Base-by-base conservation (phyloP, 305 asterid species). In the Salvia sclarea region DNA sequence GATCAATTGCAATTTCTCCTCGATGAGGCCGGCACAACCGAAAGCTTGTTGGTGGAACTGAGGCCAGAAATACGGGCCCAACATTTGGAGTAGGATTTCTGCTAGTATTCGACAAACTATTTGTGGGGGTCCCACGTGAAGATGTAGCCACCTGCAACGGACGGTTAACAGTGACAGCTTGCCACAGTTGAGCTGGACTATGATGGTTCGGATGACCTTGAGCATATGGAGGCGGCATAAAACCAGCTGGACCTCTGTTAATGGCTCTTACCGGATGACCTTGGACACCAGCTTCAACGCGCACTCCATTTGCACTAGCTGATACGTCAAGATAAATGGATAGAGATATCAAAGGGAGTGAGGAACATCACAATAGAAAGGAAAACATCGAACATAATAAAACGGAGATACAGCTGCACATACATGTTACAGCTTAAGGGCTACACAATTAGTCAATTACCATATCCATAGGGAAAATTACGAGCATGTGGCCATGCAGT, bases 11-110 rank as follows among this genome's bases (percentile, higher is more conserved):
- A 66, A 79, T 73, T 49, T 79, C 92, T 72, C 91, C 76, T 24
- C 69, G 80, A 52, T 78, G 91, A 69, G 96, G 88, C 74, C 81
- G 74, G 76, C 81, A 81, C 33, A 83, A 28, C 74, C 83, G 80
- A 68, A 92, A 78, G 47, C 89, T 88, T 33, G 87, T 49, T 11
- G 95, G 92, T 37, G 85, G 86, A 54, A 71, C 70, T 5, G 92
- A 88, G 13, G 86, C 83, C 1, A 74, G 57, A 78, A 80, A 85
- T 64, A 84, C 59, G 35, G 90, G 80, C 21, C 85, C 83, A 1
- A 72, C 76, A 63, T 78, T 77, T 54, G 79, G 88, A 54, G 80
- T 55, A 71, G 69, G 77, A 45, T 48, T 59, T 65, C 74, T 77
- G 80, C 77, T 79, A 20, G 48, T 33, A 75, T 71, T 88, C 61